Base-by-base conservation (phyloP, 2,329 filamentous ascomycete species). In the Cercospora sp. region DNA sequence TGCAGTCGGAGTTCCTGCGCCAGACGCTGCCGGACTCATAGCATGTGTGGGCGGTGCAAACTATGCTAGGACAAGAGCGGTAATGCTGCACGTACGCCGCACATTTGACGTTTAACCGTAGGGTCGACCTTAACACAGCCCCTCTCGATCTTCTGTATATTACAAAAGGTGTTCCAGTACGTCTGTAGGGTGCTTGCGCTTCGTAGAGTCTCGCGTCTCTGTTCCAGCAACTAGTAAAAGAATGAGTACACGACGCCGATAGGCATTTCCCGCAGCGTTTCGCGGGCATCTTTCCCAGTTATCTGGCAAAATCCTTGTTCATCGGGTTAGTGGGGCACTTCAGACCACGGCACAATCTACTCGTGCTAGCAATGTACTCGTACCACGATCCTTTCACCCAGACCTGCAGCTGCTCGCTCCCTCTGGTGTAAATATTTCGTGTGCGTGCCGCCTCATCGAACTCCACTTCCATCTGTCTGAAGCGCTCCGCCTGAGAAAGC, bases 1-100 rank as follows among this genome's bases (percentile, higher is more conserved):
- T 51, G 31, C 16, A 73, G 58, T n/a, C 45, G n/a, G 53, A 71
- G 71, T 23, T 72, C 65, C 57, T 60, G n/a, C 30, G 30, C 57
- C 9, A 60, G 57, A 60, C 57, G 57, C 7, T 60, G 30, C 57
- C 30, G 30, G 57, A 60, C 57, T 30, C 39, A 60, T 6, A 60
- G 57, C 18, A 60, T 60, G 12, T 60, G 12, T 59, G 9, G 39
- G 57, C 16, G 30, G 57, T 60, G 30, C 1, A 60, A 8, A 60
- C 20, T 10, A 18, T 23, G 33, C 57, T 12, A 60, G 33, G 30
- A 60, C 20, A 39, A 60, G 57, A 60, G 57, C 5, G 16, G 39
- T 60, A 5, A 60, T 60, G 18, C 57, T 60, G 1, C n/a, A 60
- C 30, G 16, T 60, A 60, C 57, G 57, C 57, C 57, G 57, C n/a